Base-by-base conservation (phyloP, 345 rosid genomes). In the Bruguiera parviflora region DNA sequence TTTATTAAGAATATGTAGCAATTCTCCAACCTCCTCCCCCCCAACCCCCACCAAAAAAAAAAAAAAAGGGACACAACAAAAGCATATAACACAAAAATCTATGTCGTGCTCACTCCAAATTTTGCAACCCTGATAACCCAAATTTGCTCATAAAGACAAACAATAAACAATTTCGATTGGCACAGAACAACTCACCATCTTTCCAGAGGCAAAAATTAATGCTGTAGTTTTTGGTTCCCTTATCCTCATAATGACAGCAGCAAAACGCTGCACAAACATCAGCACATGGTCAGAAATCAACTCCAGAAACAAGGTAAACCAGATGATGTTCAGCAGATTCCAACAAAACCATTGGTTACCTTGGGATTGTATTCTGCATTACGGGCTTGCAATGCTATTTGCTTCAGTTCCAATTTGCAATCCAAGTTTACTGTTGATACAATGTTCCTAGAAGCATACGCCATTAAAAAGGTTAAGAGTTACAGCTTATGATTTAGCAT, bases 211-310 rank as follows among this genome's bases (percentile, higher is more conserved):
- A 73, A 92, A 92, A 53, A 92, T 86, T 81, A 92, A 78, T 0
- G 96, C 96, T 1, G 96, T 92, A 3, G 96, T 89, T 81, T 89
- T 92, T 0, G 96, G 96, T 24, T 92, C 90, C 77, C 88, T 86
- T 32, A 92, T 89, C 75, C 94, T 83, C 97, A 92, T 92, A 33
- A 89, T 88, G 0, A 92, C 92, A 7, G 97, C 97, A 73, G 97
- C 89, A 60, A 88, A 92, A 75, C 94, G 92, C 82, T 86, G 81
- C 63, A 65, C n/a, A 57, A 49, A 58, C 62, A 78, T 31, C 65
- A 60, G 6, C 24, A 56, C 13, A 56, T 18, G 16, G 20, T 15
- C 10, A 56, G 24, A 5, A 70, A 59, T 28, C 5, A 65, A 21
- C 37, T 53, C 4, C 49, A 32, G 27, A 58, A 72, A 58, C 56